Percentiles rank a stretch among this genome's conserved stretches.
Conservation (phyloP, 2,329 filamentous ascomycete genomes). For the Chaetomiaceae sp. region DNA sequence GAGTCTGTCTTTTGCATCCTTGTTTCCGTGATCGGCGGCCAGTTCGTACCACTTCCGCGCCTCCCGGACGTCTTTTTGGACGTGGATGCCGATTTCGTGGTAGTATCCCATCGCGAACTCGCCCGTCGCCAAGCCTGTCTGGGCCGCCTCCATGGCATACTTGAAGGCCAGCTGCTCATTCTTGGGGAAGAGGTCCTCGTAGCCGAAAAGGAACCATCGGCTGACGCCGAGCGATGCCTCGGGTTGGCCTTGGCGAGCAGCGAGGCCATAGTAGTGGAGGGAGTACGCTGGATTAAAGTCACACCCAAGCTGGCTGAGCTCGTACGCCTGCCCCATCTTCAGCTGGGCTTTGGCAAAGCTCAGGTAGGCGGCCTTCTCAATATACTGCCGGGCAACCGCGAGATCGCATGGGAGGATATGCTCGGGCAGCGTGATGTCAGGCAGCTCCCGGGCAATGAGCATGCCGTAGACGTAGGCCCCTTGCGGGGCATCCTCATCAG, state of each 20-base stretch:
- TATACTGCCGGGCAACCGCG: slow-evolving; percentile 72
- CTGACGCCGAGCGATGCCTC: slow-evolving; percentile 95
- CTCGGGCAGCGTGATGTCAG: slow-evolving; percentile 80
- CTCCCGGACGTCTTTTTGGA: slow-evolving; percentile 75
- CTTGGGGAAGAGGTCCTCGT: slow-evolving; percentile 87
- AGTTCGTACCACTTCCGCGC: slow-evolving; percentile 87
- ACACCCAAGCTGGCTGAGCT: slow-evolving; percentile 88
- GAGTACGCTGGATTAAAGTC: slow-evolving; percentile 92
- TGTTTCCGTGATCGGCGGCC: slow-evolving; percentile 85
- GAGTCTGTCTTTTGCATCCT: slow-evolving; percentile 76
- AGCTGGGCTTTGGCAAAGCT: slow-evolving; percentile 95
- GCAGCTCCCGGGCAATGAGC: slow-evolving; percentile 83
- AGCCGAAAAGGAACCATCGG: slow-evolving; percentile 97
- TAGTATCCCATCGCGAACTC: slow-evolving; percentile 98
- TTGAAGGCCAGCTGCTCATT: slow-evolving; percentile 91
- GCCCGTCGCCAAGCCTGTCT: slow-evolving; percentile 76
- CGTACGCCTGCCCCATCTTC: slow-evolving; percentile 95
- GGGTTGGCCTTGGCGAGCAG: slow-evolving; percentile 83
- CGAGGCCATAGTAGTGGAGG: slow-evolving; percentile 91
- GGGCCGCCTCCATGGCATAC: slow-evolving; percentile 83
- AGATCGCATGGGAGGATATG: slow-evolving; percentile 66
- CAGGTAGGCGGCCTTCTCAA: slow-evolving; percentile 93
- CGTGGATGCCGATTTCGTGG: slow-evolving; percentile 91
- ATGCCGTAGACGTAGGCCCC: slow-evolving; percentile 95
- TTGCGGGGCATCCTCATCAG: slow-evolving; percentile 94